A percentile compares a stretch with the other conserved stretches of the same genome.
Evolutionary conservation across 208 protist genomes (phyloP).

Genomic region (Crithidia sp.): DNA sequence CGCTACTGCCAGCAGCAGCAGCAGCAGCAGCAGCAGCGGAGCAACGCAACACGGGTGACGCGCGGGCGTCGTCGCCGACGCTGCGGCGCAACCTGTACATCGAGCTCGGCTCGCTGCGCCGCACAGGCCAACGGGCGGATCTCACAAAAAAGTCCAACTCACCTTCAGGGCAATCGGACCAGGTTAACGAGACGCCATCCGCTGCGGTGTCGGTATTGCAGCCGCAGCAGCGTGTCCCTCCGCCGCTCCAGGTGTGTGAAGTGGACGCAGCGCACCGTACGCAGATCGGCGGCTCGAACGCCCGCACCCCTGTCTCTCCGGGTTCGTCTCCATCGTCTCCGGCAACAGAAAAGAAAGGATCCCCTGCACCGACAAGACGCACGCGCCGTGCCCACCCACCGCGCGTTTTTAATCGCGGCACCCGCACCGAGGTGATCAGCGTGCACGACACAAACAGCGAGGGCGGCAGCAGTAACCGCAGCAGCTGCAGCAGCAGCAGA

Average conservation of each 20-base stretch:
- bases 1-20: not conserved
- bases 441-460: not conserved
- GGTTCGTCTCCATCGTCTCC: not conserved
- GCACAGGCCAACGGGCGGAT: not conserved
- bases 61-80: too few species aligned
- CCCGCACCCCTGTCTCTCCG: not conserved
- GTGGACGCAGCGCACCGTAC: not conserved
- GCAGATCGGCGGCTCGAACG: too few species aligned
- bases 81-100: not conserved
- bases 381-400: not conserved
- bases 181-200: too few species aligned
- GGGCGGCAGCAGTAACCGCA: slow-evolving; percentile 3
- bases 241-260: not conserved
- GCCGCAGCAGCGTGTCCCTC: not conserved
- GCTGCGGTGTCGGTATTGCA: not conserved
- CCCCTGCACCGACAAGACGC: not conserved
- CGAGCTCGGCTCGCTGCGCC: not conserved
- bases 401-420: slow-evolving; percentile 7
- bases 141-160: not conserved
- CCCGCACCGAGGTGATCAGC: slow-evolving; percentile 15
- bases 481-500: slow-evolving; percentile 1
- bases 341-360: not conserved
- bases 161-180: not conserved
- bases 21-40: not conserved
- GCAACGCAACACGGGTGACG: too few species aligned